These are phyloP conservation scores for Oryza punctata DNA, from an alignment of 176 grass and related monocot species.

Conservation along the genomic window DNA sequence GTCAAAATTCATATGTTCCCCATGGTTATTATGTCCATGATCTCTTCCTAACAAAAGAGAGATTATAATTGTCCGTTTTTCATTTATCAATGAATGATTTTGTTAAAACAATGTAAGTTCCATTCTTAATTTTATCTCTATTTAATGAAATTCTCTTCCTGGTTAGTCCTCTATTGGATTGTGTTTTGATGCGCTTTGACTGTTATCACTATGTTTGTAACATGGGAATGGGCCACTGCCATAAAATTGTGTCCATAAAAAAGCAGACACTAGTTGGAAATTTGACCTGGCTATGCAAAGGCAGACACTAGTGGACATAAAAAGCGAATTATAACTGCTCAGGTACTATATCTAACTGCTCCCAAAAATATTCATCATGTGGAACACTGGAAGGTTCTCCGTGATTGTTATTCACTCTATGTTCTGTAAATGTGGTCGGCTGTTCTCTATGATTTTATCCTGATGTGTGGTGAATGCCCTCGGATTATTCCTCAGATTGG, in stretches of 20 bases:
- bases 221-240: neutral
- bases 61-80: slow-evolving; percentile 42
- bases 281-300: too few species aligned
- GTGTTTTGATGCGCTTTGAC: neutral
- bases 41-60: slow-evolving; percentile 35
- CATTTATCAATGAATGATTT: slow-evolving; percentile 43
- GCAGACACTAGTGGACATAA: neutral
- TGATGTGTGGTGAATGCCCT: too few species aligned
- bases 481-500: neutral
- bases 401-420: neutral
- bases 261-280: neutral
- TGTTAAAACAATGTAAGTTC: slow-evolving; percentile 28
- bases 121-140: neutral
- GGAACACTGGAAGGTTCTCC: neutral
- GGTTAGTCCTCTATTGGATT: neutral
- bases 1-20: slow-evolving; percentile 38
- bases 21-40: slow-evolving; percentile 32
- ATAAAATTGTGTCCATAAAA: neutral
- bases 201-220: neutral
- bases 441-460: neutral
- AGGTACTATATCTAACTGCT: neutral
- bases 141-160: neutral
- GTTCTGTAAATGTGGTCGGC: neutral
- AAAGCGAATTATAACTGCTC: neutral
- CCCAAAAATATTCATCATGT: neutral